phyloP scores from a whole-genome alignment of 306 rosid species.

The Acacia crassicarpa region DNA sequence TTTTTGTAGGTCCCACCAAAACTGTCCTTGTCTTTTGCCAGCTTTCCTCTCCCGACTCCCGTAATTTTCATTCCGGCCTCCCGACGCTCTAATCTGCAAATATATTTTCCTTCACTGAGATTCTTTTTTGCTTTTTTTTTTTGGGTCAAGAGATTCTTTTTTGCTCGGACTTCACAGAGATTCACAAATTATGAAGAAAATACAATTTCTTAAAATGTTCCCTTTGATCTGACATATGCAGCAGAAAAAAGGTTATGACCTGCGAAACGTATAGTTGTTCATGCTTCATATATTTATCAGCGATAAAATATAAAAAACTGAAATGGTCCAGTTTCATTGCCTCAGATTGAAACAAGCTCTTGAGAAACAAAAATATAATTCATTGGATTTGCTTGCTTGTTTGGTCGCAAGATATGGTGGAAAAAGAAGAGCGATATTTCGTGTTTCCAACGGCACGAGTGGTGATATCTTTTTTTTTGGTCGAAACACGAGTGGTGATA shows the following conservation, averaged over 20 bases:
- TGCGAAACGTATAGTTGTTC: not conserved
- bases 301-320: not conserved
- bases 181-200: not conserved
- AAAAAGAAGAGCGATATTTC: not conserved
- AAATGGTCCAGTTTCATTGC: not conserved
- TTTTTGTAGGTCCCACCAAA: constrained; percentile 43
- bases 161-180: not conserved
- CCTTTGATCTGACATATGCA: not conserved
- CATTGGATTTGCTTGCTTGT: not conserved
- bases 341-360: not conserved
- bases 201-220: not conserved
- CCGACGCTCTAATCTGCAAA: not conserved
- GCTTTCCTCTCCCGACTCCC: constrained; percentile 32
- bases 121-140: no score
- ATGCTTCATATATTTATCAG: not conserved
- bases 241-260: not conserved
- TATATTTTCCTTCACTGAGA: not conserved
- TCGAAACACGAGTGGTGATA: no score
- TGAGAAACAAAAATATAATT: not conserved
- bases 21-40: constrained; percentile 40
- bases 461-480: no score
- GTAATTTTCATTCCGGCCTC: not conserved
- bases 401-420: not conserved
- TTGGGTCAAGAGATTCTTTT: no score
- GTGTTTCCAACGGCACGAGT: not conserved